Percentiles rank a stretch among this genome's conserved stretches.
These are phyloP conservation scores for Cardamine chenopodiifolia DNA, from an alignment of 345 rosid genomes.

Conservation along the genomic window DNA sequence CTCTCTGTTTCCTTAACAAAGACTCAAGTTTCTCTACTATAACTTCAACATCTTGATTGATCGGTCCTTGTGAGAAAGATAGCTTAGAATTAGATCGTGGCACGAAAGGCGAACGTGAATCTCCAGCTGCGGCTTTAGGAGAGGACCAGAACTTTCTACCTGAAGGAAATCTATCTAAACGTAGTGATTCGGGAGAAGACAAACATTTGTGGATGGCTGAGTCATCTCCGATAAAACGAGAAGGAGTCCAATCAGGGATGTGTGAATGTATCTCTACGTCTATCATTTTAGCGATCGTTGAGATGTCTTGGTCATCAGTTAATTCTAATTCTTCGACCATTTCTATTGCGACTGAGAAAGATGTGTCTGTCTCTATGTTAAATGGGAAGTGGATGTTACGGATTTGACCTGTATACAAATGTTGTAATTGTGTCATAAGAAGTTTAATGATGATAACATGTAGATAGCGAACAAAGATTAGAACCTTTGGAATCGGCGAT, in stretches of 20 bases:
- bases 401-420: slow-evolving; percentile 56
- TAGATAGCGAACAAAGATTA: slow-evolving; percentile 25
- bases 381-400: slow-evolving; percentile 98
- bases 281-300: slow-evolving; percentile 73
- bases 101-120: slow-evolving; percentile 45
- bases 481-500: slow-evolving; percentile 86
- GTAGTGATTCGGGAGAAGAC: slow-evolving; percentile 48
- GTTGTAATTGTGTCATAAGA: background rate
- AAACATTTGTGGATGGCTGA: slow-evolving; percentile 35
- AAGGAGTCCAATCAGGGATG: slow-evolving; percentile 69
- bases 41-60: slow-evolving; percentile 37
- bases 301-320: slow-evolving; percentile 88
- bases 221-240: slow-evolving; percentile 34
- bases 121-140: slow-evolving; percentile 57
- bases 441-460: background rate
- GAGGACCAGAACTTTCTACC: slow-evolving; percentile 88
- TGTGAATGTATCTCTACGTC: slow-evolving; percentile 74
- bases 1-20: slow-evolving; percentile 63
- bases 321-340: slow-evolving; percentile 93
- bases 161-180: slow-evolving; percentile 77
- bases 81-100: slow-evolving; percentile 33
- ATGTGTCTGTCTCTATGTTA: slow-evolving; percentile 81
- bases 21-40: slow-evolving; percentile 59
- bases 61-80: slow-evolving; percentile 19
- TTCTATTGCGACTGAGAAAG: slow-evolving; percentile 86